These are phyloP conservation scores for Dactylella cylindrospora DNA, from an alignment of 2,329 filamentous ascomycete genomes.

Conservation along the genomic window DNA sequence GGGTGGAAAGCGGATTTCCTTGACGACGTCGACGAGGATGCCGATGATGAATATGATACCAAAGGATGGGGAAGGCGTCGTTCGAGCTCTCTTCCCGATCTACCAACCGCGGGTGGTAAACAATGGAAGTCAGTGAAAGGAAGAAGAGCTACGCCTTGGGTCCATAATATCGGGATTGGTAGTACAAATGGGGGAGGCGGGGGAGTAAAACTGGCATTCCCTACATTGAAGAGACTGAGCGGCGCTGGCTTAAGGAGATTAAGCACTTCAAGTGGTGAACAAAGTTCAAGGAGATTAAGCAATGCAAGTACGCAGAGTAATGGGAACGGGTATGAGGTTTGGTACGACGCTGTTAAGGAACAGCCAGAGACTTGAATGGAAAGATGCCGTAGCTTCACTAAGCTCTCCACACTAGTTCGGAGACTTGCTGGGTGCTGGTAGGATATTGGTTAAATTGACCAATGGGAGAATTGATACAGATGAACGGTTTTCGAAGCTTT, in stretches of 20 bases:
- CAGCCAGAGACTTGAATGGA: no score
- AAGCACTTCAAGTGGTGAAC: no score
- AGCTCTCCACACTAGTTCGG: no score
- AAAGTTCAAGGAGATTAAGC: no score
- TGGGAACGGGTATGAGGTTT: conserved; percentile 25
- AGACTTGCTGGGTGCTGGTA: no score
- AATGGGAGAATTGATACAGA: no score
- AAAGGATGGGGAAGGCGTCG: conserved; percentile 20
- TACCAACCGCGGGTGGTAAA: conserved; percentile 15
- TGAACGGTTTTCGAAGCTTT: no score
- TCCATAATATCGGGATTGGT: conserved; percentile 35
- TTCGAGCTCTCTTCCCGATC: conserved; percentile 35
- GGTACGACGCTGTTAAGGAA: conserved; percentile 35
- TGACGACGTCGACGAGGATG: conserved; percentile 8
- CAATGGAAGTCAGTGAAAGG: conserved; percentile 28
- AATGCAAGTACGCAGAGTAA: conserved; percentile 33
- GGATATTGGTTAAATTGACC: no score
- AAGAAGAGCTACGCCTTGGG: conserved; percentile 35
- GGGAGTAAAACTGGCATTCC: conserved; percentile 20
- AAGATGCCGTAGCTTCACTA: no score
- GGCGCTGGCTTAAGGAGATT: no score
- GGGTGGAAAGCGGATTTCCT: conserved; percentile 33
- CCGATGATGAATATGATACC: background rate
- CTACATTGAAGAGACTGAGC: conserved; percentile 30
- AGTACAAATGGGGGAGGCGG: conserved; percentile 2